Base-by-base conservation (phyloP, 1,284 basidiomycete genomes). In the Omphalotus olearius region DNA sequence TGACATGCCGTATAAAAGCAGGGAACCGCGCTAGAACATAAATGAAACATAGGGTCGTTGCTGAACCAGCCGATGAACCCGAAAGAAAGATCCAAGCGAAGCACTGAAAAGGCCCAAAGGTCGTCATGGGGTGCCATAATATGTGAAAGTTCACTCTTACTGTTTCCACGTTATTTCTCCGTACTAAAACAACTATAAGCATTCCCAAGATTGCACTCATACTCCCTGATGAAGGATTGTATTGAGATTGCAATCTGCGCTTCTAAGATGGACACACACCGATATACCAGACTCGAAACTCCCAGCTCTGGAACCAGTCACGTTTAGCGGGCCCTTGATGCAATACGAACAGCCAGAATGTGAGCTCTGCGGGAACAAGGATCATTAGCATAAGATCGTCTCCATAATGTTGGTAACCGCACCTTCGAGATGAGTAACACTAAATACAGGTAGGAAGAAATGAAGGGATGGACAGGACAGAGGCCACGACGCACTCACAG, bases 341-440 rank as follows among this genome's bases (percentile, higher is more conserved):
- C 33, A 88, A 72, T 10, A 89, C 74, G 62, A 88, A 90, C 28
- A 89, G 60, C 86, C 87, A 90, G 59, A 90, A 90, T 0, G 80
- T 73, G 13, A 89, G 72, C 62, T 90, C 88, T 88, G 63, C 28
- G 48, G 39, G 30, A 38, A 28, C 35, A 11, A 17, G 10, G 45
- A 33, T 46, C 26, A 47, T 37, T 17, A 30, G 28, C 13, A 54
- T 16, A 7, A 33, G 7, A 33, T 33, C 30, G 10, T 28, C 26
- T 28, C 7, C 7, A 33, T 30, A 25, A 9, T 17, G 53, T 54
- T 23, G 28, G 45, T 23, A 17, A 17, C 25, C 16, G 20, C 49
- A 81, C 85, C 86, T 80, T 89, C 86, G n/a, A 89, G 74, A 65
- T 89, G 87, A 1, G 87, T 88, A 17, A 88, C 75, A n/a, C 86